Conservation (phyloP, 345 rosid species). For the Limnanthes douglasii region DNA sequence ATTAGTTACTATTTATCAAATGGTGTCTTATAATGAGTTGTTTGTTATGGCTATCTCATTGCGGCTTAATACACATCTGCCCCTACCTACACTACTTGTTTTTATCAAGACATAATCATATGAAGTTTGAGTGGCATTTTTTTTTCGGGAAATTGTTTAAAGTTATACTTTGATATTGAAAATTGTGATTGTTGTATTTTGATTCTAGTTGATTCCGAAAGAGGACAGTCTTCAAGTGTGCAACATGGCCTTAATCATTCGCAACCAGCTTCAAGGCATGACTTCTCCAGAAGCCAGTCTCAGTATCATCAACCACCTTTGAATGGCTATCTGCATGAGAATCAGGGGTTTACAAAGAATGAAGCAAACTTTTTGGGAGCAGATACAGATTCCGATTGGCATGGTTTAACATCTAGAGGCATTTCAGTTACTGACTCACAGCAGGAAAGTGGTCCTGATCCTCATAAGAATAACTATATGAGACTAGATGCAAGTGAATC, state of each 20-base stretch:
- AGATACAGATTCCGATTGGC: slow-evolving; percentile 40
- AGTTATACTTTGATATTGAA: slow-evolving; percentile 4
- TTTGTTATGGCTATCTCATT: slow-evolving; percentile 1
- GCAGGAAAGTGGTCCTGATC: slow-evolving; percentile 28
- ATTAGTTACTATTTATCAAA: slow-evolving; percentile 9
- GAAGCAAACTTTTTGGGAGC: slow-evolving; percentile 39
- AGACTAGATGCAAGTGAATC: slow-evolving; percentile 43
- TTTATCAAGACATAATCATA: not conserved
- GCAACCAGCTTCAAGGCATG: slow-evolving; percentile 37
- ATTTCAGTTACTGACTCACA: slow-evolving; percentile 31
- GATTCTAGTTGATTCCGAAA: slow-evolving; percentile 41
- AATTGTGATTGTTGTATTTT: slow-evolving; percentile 15
- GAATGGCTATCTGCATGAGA: slow-evolving; percentile 62
- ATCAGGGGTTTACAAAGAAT: slow-evolving; percentile 25
- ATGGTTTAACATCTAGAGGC: slow-evolving; percentile 30
- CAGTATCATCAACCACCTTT: slow-evolving; percentile 36
- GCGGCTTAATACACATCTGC: not conserved
- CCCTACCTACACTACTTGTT: not conserved
- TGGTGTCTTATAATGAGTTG: slow-evolving; percentile 4
- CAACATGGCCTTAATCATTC: slow-evolving; percentile 39
- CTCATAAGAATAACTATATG: slow-evolving; percentile 22
- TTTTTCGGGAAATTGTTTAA: slow-evolving; percentile 5
- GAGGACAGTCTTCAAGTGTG: slow-evolving; percentile 33
- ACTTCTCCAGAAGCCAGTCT: slow-evolving; percentile 32
- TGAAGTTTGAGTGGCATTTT: slow-evolving; percentile 2